Evolutionary conservation across 2,329 filamentous ascomycete species (phyloP).

Genomic region (Amauroascus verrucosus): DNA sequence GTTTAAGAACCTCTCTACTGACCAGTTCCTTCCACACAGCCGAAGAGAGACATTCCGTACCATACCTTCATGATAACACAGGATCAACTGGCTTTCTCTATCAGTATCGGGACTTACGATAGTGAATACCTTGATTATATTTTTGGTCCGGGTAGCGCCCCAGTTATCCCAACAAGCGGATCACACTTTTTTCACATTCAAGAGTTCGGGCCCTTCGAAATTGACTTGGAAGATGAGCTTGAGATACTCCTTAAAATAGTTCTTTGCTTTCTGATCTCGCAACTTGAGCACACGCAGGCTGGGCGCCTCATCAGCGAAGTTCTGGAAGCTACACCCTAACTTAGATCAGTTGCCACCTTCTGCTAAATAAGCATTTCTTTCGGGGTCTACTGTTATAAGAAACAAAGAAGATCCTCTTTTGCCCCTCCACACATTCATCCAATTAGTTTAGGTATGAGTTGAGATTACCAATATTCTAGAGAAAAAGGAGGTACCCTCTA

Average conservation of each 20-base stretch:
- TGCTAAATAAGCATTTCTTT: too few relatives aligned
- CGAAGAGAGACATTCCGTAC: slow-evolving; percentile 6
- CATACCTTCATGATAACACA: slow-evolving; percentile 15
- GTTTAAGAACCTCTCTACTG: slow-evolving; percentile 6
- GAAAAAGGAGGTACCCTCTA: too few relatives aligned
- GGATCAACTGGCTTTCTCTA: slow-evolving; percentile 9
- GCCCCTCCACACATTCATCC: too few relatives aligned
- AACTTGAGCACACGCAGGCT: not conserved
- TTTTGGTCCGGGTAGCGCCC: slow-evolving; percentile 8
- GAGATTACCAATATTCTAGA: too few relatives aligned
- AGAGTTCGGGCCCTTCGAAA: slow-evolving; percentile 10
- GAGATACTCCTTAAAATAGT: slow-evolving; percentile 5
- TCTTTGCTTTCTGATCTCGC: slow-evolving; percentile 7
- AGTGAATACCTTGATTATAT: slow-evolving; percentile 10
- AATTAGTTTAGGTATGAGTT: too few relatives aligned
- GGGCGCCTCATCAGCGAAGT: not conserved
- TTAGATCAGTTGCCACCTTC: too few relatives aligned
- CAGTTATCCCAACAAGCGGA: not conserved
- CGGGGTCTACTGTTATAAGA: too few relatives aligned
- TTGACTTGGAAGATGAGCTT: not conserved
- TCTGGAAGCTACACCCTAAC: too few relatives aligned
- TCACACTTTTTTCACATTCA: slow-evolving; percentile 7
- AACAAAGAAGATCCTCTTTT: too few relatives aligned
- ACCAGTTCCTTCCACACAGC: slow-evolving; percentile 6
- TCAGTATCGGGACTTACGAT: slow-evolving; percentile 12